Evolutionary conservation across 331 rosid species (phyloP).

Genomic region (Acacia pycnantha): DNA sequence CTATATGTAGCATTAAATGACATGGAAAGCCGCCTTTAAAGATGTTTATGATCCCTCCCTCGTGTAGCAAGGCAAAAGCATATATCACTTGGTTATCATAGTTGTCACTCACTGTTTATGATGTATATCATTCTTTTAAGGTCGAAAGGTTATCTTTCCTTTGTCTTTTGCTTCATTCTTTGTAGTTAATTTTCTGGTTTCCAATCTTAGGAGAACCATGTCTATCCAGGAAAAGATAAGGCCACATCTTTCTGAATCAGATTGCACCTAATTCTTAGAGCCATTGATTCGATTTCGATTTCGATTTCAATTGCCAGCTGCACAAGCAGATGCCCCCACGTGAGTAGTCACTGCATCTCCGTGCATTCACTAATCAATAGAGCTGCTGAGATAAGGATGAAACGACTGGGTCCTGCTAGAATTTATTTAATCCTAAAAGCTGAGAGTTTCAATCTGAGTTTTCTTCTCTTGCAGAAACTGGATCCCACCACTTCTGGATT

Average conservation of each 20-base stretch:
- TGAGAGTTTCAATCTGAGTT: background rate
- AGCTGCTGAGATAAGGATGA: background rate
- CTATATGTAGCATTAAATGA: background rate
- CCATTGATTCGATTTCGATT: background rate
- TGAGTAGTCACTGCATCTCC: background rate
- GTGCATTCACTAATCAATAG: background rate
- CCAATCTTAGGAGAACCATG: background rate
- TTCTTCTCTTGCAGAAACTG: background rate
- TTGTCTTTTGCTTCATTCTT: background rate
- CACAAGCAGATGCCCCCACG: background rate
- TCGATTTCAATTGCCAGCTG: background rate
- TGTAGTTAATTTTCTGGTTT: too few relatives aligned
- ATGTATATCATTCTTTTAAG: background rate
- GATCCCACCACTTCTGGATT: background rate
- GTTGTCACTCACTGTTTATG: background rate
- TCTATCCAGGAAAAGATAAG: background rate
- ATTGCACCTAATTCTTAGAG: background rate
- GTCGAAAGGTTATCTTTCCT: background rate
- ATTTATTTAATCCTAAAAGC: background rate
- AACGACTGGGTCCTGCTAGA: background rate
- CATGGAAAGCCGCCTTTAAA: slow-evolving; percentile 32
- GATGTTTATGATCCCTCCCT: background rate
- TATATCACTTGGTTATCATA: background rate
- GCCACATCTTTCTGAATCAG: background rate
- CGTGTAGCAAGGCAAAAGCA: background rate